Evolutionary conservation across 805 yeast genomes (phyloP).

Genomic region (Scheffersomyces ergatensis): DNA sequence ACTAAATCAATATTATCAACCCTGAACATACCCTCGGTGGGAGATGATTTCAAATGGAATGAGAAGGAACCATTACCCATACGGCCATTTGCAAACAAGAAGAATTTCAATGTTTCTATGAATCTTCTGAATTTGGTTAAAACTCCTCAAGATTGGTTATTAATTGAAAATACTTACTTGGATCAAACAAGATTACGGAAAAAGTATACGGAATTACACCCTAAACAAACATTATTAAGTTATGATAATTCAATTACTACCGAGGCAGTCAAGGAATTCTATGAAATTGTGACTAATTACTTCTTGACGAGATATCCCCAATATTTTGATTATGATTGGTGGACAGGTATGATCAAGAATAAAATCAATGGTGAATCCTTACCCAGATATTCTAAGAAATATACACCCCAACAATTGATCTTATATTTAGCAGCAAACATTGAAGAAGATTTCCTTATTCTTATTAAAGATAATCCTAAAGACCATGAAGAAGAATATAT

Average conservation of each 20-base stretch:
- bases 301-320: conserved; percentile 51
- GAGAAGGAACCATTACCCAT: conserved; percentile 39
- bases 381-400: conserved; percentile 21
- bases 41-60: conserved; percentile 42
- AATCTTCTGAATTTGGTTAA: conserved; percentile 26
- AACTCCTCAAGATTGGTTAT: conserved; percentile 53
- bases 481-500: conserved; percentile 54
- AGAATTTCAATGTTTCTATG: conserved; percentile 34
- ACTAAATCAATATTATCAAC: too few species aligned
- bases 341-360: conserved; percentile 29
- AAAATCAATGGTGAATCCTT: conserved; percentile 38
- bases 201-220: conserved; percentile 26
- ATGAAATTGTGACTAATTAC: conserved; percentile 39
- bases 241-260: conserved; percentile 16
- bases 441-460: conserved; percentile 64
- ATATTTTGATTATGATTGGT: conserved; percentile 34
- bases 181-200: conserved; percentile 40
- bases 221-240: conserved; percentile 26
- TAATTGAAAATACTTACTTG: conserved; percentile 60
- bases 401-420: conserved; percentile 19
- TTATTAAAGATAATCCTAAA: conserved; percentile 40
- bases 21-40: conserved; percentile 28
- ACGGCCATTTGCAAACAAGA: conserved; percentile 37
- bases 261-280: conserved; percentile 48
- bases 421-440: conserved; percentile 32